Base-by-base conservation (phyloP, 2,329 filamentous ascomycete species). In the Penicillium sp. region DNA sequence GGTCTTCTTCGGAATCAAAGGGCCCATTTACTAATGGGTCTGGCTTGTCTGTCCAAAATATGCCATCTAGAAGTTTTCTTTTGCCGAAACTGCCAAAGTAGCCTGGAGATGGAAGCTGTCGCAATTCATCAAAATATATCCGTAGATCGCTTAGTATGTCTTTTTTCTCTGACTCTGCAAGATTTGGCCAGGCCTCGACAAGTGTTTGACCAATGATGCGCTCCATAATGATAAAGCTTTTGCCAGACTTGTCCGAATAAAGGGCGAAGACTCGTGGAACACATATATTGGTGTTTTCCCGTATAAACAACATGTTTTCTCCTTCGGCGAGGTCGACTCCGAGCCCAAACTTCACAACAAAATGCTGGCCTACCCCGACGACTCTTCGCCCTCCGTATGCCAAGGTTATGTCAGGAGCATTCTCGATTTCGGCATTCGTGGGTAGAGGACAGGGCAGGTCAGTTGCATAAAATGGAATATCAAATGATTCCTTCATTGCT, bases 211-310 rank as follows among this genome's bases (percentile, higher is more conserved):
- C 62, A 43, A 57, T 34, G 29, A 66, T 54, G 34, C 51, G 52
- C 50, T 64, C 63, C 62, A 68, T 62, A 34, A 66, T 49, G 20
- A 66, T 65, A 38, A 60, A 65, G 26, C 55, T 65, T 40, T 54
- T 51, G 6, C 49, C 44, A 9, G 51, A 50, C 9, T 54, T 44
- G 16, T 60, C 47, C 13, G 48, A 41, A 45, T 60, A 67, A 42
- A 67, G 51, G 8, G 66, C 64, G 44, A 61, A 69, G 18, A 69
- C 59, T n/a, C 46, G 52, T 16, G 65, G 65, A 14, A 68, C 56
- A 18, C 40, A 48, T 6, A 67, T 42, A 37, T 38, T 54, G 14
- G 61, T 63, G 10, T 47, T 40, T 36, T 54, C 44, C 24, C 47
- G 42, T 16, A 64, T 57, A 48, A 65, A 66, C 2, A 64, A 47